Percentiles rank a stretch among this genome's conserved stretches.
Conservation (phyloP, 768 basidiomycete species). For the Agaricus sinodeliciosus region DNA sequence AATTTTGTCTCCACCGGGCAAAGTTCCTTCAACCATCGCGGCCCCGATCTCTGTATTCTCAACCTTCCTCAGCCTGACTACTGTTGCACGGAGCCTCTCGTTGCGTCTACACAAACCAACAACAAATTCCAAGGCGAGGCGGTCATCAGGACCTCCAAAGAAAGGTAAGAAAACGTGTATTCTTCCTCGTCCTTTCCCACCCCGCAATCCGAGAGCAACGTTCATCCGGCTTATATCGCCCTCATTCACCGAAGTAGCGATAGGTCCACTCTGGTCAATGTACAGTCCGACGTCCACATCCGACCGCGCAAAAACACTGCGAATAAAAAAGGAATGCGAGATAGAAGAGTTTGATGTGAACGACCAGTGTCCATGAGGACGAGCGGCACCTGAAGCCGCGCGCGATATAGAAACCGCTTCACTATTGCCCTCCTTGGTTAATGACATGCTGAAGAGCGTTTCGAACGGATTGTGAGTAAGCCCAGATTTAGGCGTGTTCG, state of each 20-base stretch:
- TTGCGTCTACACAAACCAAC: slow-evolving; percentile 71
- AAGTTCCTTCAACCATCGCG: slow-evolving; percentile 6
- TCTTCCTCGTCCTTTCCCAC: slow-evolving; percentile 16
- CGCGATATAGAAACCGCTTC: neutral
- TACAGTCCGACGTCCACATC: slow-evolving; percentile 76
- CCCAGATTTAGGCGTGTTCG: neutral
- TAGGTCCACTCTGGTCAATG: slow-evolving; percentile 55
- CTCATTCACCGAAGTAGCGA: slow-evolving; percentile 8
- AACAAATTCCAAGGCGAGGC: slow-evolving; percentile 79
- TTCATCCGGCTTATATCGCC: neutral
- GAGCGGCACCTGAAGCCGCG: slow-evolving; percentile 15
- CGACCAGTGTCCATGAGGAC: neutral
- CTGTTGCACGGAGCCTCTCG: slow-evolving; percentile 61
- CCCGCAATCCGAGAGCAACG: neutral
- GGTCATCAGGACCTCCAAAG: slow-evolving; percentile 92
- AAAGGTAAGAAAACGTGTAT: slow-evolving; percentile 80
- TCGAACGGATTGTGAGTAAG: slow-evolving; percentile 64
- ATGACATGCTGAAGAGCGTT: slow-evolving; percentile 38
- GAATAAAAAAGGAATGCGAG: slow-evolving; percentile 78
- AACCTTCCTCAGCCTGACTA: slow-evolving; percentile 56
- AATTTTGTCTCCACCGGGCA: slow-evolving; percentile 20
- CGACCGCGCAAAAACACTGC: slow-evolving; percentile 69
- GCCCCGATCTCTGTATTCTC: slow-evolving; percentile 19
- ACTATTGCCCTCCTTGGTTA: slow-evolving; percentile 22
- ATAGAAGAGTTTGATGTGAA: slow-evolving; percentile 26